phyloP scores from a whole-genome alignment of 192 early-diverging fungal genomes.

The Umbelopsis isabellina region DNA sequence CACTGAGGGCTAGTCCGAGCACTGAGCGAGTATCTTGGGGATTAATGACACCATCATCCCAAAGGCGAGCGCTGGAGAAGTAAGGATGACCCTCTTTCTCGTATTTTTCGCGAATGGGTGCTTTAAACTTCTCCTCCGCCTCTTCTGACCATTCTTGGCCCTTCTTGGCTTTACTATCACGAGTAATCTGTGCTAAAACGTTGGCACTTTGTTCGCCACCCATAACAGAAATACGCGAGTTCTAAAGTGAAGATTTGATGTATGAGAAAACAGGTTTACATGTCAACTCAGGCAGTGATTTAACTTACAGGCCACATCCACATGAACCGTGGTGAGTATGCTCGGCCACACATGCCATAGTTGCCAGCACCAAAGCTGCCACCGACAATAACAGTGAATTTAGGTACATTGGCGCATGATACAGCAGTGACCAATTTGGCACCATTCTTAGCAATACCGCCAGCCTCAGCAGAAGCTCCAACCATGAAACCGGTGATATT shows the following conservation, averaged over 20 bases:
- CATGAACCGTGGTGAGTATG: constrained; percentile 90
- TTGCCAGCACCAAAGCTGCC: constrained; percentile 87
- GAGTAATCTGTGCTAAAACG: constrained; percentile 86
- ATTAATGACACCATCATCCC: constrained; percentile 96
- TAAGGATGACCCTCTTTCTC: constrained; percentile 96
- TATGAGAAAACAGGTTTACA: no score
- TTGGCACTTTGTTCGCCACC: constrained; percentile 95
- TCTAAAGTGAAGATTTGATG: constrained; percentile 35
- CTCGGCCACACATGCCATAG: constrained; percentile 98
- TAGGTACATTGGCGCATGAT: constrained; percentile 90
- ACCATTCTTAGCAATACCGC: constrained; percentile 97
- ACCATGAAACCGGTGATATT: constrained; percentile 99
- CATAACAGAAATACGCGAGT: constrained; percentile 94
- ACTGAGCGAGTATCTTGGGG: constrained; percentile 87
- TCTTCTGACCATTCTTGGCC: constrained; percentile 76
- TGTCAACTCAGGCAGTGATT: not conserved
- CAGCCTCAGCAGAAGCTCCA: constrained; percentile 89
- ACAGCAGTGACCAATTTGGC: constrained; percentile 97
- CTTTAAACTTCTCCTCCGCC: constrained; percentile 83
- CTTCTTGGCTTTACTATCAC: constrained; percentile 79
- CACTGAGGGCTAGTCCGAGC: constrained; percentile 83
- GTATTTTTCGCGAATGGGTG: constrained; percentile 80
- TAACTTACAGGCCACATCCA: constrained; percentile 91
- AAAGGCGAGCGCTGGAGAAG: constrained; percentile 84
- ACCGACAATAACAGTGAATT: constrained; percentile 85